Evolutionary conservation across 495 filamentous ascomycete species (phyloP), one percentile per base, ranked within the genome.

Genomic region (Elasticomyces elasticus): DNA sequence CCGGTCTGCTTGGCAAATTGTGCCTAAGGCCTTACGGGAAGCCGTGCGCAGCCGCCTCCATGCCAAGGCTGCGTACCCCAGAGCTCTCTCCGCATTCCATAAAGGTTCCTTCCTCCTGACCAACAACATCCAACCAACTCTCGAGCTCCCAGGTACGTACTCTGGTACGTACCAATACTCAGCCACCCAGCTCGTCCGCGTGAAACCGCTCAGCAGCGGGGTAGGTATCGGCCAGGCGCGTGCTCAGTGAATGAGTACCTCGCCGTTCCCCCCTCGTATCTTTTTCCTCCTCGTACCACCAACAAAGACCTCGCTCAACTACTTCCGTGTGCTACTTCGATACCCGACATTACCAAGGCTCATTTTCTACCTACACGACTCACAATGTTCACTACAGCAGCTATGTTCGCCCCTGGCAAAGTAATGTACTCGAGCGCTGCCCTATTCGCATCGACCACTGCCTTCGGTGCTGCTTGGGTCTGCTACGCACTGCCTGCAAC

Each of bases 391-490:
- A n/a, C n/a, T 17, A 40, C 28, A n/a, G 51, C 51, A 20, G 51
- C 30, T 2, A 59, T 59, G 56, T 41, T 54, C 26, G 23, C 40
- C 20, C 26, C n/a, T n/a, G n/a, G 28, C 50, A 41, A 49, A 43
- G 26, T 49, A 10, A 31, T 60, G 3, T 51, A 44, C 52, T 35
- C 20, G 22, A 41, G 51, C 24, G 38, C 56, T 25, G 56, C 56
- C 17, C 13, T 46, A 17, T 59, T 49, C 51, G 56, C 56, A 2
- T 54, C 42, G 15, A 43, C 38, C 19, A 55, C 30, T 27, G 52
- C 56, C 38, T 51, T 60, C 40, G 33, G 40, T 31, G 56, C 51
- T 19, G 51, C 55, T 4, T 60, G 51, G 52, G 23, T 60, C 25
- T 44, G 45, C 44, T 43, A 42, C 28, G 48, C 35, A 13, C 26